Conservation (phyloP, 148 eudicot genomes). For the Oxyria digyna region DNA sequence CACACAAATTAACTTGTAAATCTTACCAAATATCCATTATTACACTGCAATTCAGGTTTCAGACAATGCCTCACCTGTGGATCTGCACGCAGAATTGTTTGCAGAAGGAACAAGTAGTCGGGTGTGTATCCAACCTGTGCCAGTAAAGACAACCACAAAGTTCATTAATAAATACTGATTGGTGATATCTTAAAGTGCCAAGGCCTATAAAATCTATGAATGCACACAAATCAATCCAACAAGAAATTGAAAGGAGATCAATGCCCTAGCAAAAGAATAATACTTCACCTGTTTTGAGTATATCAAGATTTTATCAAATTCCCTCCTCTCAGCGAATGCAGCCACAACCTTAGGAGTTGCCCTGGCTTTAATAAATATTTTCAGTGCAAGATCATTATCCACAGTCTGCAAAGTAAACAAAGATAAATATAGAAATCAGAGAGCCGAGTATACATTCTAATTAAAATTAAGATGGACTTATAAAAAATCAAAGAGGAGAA, state of each 20-base stretch:
- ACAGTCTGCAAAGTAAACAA: slow-evolving; percentile 52
- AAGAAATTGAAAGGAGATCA: background rate
- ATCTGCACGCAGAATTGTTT: slow-evolving; percentile 89
- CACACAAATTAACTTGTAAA: slow-evolving; percentile 6
- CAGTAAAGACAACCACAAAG: background rate
- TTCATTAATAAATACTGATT: background rate
- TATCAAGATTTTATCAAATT: slow-evolving; percentile 86
- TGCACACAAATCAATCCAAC: background rate
- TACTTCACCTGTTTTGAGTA: slow-evolving; percentile 79
- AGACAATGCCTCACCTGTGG: slow-evolving; percentile 53
- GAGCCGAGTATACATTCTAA: background rate
- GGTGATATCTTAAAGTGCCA: background rate
- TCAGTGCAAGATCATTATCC: slow-evolving; percentile 93
- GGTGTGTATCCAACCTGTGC: slow-evolving; percentile 95
- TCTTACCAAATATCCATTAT: background rate
- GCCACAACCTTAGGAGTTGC: slow-evolving; percentile 98
- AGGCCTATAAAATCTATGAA: background rate
- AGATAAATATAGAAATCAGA: background rate
- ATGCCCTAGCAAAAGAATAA: slow-evolving; percentile 10
- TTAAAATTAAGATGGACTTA: background rate
- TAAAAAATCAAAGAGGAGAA: background rate
- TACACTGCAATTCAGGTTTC: background rate
- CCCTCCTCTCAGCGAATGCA: slow-evolving; percentile 93
- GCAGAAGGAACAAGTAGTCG: slow-evolving; percentile 87
- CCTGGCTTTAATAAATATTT: slow-evolving; percentile 91